Base-by-base conservation (phyloP, 768 basidiomycete genomes). In the Mycena rebaudengoi region DNA sequence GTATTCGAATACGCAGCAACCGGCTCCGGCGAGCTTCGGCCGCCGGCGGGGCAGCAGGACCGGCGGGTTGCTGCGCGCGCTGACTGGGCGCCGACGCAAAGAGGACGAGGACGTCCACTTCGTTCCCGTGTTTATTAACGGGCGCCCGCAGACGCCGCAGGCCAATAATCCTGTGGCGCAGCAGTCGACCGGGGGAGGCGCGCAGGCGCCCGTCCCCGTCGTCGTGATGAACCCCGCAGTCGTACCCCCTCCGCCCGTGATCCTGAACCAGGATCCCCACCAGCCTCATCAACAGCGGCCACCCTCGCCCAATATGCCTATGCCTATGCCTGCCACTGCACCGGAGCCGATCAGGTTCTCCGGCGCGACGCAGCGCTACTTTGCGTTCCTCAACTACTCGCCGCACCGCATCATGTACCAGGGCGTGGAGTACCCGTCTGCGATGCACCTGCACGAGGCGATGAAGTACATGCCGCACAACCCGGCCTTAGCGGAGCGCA, bases 391-490 rank as follows among this genome's bases (percentile, higher is more conserved):
- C 72, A 91, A 87, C 69, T 86, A 88, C 67, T 92, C 92, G 1
- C 84, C 80, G 1, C 86, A 92, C 68, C 80, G 80, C 5, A 83
- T 95, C 21, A 56, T 87, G 54, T 88, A 87, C 73, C 73, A 80
- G 33, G 80, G 85, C 30, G 78, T 78, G 54, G 73, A 75, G 40
- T 95, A 88, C 67, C 90, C 90, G 2, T 90, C 87, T 2, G 92
- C 89, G 11, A 74, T 88, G 68, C 92, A 94, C 67, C 80, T 94
- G n/a, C 83, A 87, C 55, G 91, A 94, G 74, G 91, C 91, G 10
- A 78, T 91, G 70, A 91, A 91, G 72, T 94, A 87, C 73, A 69
- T 86, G 35, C 80, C 81, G 2, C 73, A 79, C 21, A 78, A 79
- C 3, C 85, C 84, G 0, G 82, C 84, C 0, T 67, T 90, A 18